These are phyloP conservation scores for Penicillium sp. DNA, from an alignment of 2,329 filamentous ascomycete species.

Conservation along the genomic window DNA sequence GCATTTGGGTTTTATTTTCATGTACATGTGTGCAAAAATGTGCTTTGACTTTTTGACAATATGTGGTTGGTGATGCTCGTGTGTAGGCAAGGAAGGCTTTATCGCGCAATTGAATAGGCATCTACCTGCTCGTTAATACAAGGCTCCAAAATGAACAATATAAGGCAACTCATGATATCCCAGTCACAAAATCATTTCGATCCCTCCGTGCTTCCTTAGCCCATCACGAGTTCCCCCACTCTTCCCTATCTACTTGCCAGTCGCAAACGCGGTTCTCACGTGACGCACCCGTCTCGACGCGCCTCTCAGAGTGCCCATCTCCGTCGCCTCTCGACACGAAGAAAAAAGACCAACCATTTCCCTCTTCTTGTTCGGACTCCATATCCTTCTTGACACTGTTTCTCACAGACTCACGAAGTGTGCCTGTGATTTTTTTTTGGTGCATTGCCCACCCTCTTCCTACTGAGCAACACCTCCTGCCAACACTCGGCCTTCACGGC, in stretches of 20 bases:
- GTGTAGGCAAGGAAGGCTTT: background rate
- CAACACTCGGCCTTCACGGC: constrained; percentile 35
- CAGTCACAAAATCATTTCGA: background rate
- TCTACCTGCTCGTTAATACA: background rate
- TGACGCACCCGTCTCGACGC: constrained; percentile 39
- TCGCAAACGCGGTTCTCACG: constrained; percentile 31
- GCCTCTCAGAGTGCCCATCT: constrained; percentile 38
- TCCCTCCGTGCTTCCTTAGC: background rate
- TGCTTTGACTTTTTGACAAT: constrained; percentile 14
- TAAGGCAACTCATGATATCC: background rate
- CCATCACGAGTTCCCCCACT: background rate
- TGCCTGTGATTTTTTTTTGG: constrained; percentile 3
- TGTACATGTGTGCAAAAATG: constrained; percentile 27
- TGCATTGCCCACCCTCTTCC: constrained; percentile 4
- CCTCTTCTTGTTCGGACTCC: background rate
- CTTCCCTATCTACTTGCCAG: background rate
- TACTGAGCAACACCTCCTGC: constrained; percentile 12
- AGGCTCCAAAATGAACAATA: background rate
- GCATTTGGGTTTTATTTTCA: constrained; percentile 16
- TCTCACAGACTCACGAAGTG: constrained; percentile 4
- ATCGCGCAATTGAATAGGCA: background rate
- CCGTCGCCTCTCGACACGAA: constrained; percentile 34
- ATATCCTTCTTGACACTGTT: background rate
- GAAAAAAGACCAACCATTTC: constrained; percentile 20
- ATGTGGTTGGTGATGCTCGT: background rate